These are phyloP conservation scores for Zostera marina DNA, from an alignment of 116 monocot species.

Conservation along the genomic window DNA sequence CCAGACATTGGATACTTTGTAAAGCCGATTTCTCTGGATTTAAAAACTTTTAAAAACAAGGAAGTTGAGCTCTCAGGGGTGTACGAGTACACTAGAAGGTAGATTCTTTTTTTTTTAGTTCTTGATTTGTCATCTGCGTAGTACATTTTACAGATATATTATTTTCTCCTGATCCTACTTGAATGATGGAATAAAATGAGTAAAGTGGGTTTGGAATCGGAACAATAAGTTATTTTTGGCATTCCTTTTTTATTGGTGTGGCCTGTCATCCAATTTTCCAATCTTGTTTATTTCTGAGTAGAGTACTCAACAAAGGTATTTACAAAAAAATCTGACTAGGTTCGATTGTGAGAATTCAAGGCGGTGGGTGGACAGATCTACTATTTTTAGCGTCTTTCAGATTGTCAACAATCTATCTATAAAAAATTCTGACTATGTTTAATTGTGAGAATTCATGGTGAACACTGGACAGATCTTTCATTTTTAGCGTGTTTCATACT, in stretches of 20 bases:
- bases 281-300: too few species aligned
- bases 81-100: conserved; percentile 87
- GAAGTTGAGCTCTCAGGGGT: conserved; percentile 74
- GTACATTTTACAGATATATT: background rate
- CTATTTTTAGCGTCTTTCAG: too few species aligned
- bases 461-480: too few species aligned
- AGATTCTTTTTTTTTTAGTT: conserved; percentile 1
- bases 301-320: too few species aligned
- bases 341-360: too few species aligned
- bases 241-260: background rate
- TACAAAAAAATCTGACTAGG: too few species aligned
- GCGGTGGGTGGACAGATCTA: too few species aligned
- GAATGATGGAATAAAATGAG: background rate
- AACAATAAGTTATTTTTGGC: background rate
- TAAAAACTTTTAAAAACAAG: conserved; percentile 34
- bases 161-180: background rate
- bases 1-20: conserved; percentile 94
- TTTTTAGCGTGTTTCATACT: too few species aligned
- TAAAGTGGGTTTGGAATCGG: background rate
- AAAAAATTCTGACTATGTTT: too few species aligned
- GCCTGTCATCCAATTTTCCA: background rate
- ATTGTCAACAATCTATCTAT: too few species aligned
- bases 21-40: conserved; percentile 42
- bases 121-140: background rate
- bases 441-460: too few species aligned